Evolutionary conservation across 2,329 filamentous ascomycete species (phyloP).

Genomic region (Paracoccidioides lutzii): DNA sequence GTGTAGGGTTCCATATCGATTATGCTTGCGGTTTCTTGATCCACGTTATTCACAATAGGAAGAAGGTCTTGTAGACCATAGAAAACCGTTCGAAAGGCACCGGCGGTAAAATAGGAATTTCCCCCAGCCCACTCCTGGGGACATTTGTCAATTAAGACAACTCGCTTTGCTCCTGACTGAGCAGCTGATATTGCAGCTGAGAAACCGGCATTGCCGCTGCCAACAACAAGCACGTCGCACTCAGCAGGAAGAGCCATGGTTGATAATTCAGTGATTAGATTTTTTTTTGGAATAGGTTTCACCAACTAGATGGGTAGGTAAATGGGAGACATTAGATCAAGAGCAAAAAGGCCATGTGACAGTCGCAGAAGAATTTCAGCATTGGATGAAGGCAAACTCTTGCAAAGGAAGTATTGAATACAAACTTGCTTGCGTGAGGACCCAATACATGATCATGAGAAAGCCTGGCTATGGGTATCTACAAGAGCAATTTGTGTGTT

Average conservation of each 20-base stretch:
- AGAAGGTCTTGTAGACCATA: slow-evolving; percentile 44
- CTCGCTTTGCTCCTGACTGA: slow-evolving; percentile 31
- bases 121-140: slow-evolving; percentile 48
- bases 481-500: no score
- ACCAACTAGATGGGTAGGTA: no score
- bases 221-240: slow-evolving; percentile 40
- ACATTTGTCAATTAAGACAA: slow-evolving; percentile 49
- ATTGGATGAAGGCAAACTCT: no score
- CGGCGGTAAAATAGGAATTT: slow-evolving; percentile 54
- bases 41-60: slow-evolving; percentile 49
- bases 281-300: no score
- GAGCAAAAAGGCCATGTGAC: no score
- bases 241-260: slow-evolving; percentile 7
- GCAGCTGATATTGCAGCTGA: slow-evolving; percentile 45
- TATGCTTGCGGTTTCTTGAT: slow-evolving; percentile 30
- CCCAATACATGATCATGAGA: no score
- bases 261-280: neutral
- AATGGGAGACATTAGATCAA: no score
- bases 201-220: slow-evolving; percentile 53
- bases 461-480: no score
- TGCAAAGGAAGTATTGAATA: no score
- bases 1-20: slow-evolving; percentile 51
- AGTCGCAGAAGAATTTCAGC: no score
- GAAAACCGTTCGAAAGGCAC: slow-evolving; percentile 48
- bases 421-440: no score